phyloP scores from a whole-genome alignment of 163 green algal species.

The Coccomyxa subellipsoidea region DNA sequence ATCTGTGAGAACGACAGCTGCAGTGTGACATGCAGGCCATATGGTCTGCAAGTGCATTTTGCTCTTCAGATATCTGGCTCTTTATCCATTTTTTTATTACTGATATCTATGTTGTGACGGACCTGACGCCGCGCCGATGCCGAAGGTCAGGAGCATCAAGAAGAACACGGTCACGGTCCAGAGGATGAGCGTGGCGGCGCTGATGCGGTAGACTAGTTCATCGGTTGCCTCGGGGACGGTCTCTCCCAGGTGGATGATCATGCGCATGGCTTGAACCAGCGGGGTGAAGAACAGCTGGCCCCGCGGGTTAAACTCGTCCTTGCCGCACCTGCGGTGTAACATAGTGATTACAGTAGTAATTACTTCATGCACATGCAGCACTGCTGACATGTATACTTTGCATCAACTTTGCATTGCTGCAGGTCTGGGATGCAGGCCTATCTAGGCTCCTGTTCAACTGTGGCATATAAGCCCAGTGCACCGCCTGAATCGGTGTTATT shows the following conservation, averaged over 20 bases:
- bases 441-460: too few relatives aligned
- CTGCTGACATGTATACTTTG: too few relatives aligned
- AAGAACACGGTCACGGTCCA: slow-evolving; percentile 43
- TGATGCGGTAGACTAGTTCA: slow-evolving; percentile 7
- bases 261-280: slow-evolving; percentile 45
- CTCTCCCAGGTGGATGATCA: slow-evolving; percentile 47
- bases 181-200: slow-evolving; percentile 9
- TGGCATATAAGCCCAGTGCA: too few relatives aligned
- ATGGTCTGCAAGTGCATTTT: too few relatives aligned
- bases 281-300: slow-evolving; percentile 71
- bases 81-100: too few relatives aligned
- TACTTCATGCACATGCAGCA: neutral
- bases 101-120: neutral
- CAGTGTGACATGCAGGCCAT: too few relatives aligned
- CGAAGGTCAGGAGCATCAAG: slow-evolving; percentile 57
- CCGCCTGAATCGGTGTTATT: too few relatives aligned
- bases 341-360: neutral
- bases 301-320: slow-evolving; percentile 55
- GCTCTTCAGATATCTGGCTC: too few relatives aligned
- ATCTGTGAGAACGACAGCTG: too few relatives aligned
- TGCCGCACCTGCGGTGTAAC: slow-evolving; percentile 13
- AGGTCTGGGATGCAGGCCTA: too few relatives aligned
- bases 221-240: slow-evolving; percentile 31
- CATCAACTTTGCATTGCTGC: too few relatives aligned
- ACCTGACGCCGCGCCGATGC: slow-evolving; percentile 50